A percentile compares a stretch with the other conserved stretches of the same genome.
phyloP scores from a whole-genome alignment of 805 yeast genomes.

The Citeromyces nyonsensis region DNA sequence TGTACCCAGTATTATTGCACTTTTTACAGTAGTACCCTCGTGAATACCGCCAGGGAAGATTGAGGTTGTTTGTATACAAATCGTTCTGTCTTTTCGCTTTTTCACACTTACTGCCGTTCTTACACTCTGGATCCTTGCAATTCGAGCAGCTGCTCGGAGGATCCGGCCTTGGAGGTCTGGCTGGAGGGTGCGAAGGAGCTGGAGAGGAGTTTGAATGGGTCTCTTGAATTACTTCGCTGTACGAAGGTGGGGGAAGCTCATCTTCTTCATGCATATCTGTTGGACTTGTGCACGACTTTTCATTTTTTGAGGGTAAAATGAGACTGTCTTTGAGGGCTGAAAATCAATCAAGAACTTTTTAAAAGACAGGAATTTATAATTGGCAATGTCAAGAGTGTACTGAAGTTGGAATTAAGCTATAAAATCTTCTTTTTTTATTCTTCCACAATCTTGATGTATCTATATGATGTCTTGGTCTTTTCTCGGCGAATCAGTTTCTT shows the following conservation, averaged over 20 bases:
- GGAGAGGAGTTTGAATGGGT: constrained; percentile 8
- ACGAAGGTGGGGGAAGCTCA: constrained; percentile 25
- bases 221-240: constrained; percentile 24
- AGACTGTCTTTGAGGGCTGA: too few relatives aligned
- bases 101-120: neutral
- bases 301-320: too few relatives aligned
- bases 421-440: too few relatives aligned
- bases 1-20: constrained; percentile 63
- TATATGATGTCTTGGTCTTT: too few relatives aligned
- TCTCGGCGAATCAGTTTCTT: too few relatives aligned
- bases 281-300: neutral
- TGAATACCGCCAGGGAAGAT: constrained; percentile 57
- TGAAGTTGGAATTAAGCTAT: too few relatives aligned
- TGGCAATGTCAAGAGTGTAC: too few relatives aligned
- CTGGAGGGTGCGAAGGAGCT: constrained; percentile 6
- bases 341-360: too few relatives aligned
- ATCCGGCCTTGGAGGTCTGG: constrained; percentile 6
- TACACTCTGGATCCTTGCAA: neutral
- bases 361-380: too few relatives aligned
- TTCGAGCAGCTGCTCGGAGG: neutral
- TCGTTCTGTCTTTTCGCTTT: constrained; percentile 7
- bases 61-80: constrained; percentile 28
- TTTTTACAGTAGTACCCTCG: constrained; percentile 41
- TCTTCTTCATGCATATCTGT: constrained; percentile 3
- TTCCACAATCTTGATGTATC: too few relatives aligned